A percentile compares a stretch with the other conserved stretches of the same genome.
Conservation (phyloP, 495 filamentous ascomycete species). For the Symbiotaphrina buchneri region DNA sequence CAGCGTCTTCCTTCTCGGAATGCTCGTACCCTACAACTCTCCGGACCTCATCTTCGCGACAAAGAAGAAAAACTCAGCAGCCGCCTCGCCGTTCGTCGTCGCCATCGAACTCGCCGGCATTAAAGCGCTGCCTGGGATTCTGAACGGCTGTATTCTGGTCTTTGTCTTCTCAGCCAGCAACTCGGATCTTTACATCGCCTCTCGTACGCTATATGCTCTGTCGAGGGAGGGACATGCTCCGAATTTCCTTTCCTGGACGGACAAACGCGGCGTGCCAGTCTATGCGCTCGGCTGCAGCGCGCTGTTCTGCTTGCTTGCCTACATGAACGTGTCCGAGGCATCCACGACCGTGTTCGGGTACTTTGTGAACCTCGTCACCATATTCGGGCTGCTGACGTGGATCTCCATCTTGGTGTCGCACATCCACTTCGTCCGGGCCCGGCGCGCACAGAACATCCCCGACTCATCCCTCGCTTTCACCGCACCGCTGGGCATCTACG, state of each 20-base stretch:
- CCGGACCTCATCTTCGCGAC: conserved; percentile 28
- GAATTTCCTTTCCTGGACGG: conserved; percentile 41
- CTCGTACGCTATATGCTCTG: conserved; percentile 58
- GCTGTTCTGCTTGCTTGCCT: conserved; percentile 44
- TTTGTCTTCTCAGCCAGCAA: conserved; percentile 68
- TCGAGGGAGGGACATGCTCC: conserved; percentile 60
- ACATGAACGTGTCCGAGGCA: conserved; percentile 51
- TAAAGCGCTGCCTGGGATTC: conserved; percentile 24
- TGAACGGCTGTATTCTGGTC: conserved; percentile 48
- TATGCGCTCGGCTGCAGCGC: conserved; percentile 39
- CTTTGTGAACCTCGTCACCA: conserved; percentile 67
- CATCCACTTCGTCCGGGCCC: conserved; percentile 55
- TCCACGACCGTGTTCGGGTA: conserved; percentile 53
- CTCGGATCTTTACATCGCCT: conserved; percentile 64
- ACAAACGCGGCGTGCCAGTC: conserved; percentile 54
- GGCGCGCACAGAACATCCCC: conserved; percentile 47
- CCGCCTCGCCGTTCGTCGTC: conserved; percentile 39
- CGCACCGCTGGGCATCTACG: conserved; percentile 44
- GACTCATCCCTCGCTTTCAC: conserved; percentile 43
- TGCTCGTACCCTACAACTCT: conserved; percentile 31
- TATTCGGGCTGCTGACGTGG: conserved; percentile 67
- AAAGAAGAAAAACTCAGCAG: conserved; percentile 17
- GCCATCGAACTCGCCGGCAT: conserved; percentile 32
- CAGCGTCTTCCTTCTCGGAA: conserved; percentile 27
- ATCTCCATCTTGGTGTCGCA: conserved; percentile 67